phyloP scores from a whole-genome alignment of 202 grass and related monocot genomes.

The Alloteropsis angusta region DNA sequence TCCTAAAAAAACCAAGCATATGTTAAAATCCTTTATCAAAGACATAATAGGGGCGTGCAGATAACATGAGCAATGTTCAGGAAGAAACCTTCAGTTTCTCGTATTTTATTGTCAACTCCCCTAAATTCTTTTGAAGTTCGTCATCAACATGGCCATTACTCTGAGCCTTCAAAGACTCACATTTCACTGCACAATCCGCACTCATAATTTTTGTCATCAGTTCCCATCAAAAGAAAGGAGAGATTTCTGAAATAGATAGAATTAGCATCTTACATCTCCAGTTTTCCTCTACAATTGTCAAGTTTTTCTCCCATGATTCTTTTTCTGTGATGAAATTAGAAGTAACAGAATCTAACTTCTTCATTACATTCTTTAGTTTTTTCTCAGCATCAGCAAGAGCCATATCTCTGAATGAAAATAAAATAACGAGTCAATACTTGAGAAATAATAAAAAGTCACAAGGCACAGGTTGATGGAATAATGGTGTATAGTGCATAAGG shows the following conservation, averaged over 20 bases:
- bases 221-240: neutral
- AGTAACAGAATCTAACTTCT: slow-evolving; percentile 70
- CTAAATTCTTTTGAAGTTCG: slow-evolving; percentile 65
- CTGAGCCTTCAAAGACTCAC: slow-evolving; percentile 56
- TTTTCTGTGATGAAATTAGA: slow-evolving; percentile 66
- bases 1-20: slow-evolving; percentile 50
- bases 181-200: slow-evolving; percentile 62
- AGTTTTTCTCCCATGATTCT: slow-evolving; percentile 73
- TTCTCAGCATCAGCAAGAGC: slow-evolving; percentile 60
- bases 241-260: slow-evolving; percentile 18
- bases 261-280: slow-evolving; percentile 70
- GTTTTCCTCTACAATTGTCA: slow-evolving; percentile 76
- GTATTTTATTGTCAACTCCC: slow-evolving; percentile 59
- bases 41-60: neutral
- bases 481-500: neutral
- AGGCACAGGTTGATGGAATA: slow-evolving; percentile 8
- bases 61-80: slow-evolving; percentile 22
- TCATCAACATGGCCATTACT: slow-evolving; percentile 62
- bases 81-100: slow-evolving; percentile 82
- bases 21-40: slow-evolving; percentile 21
- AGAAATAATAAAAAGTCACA: slow-evolving; percentile 21
- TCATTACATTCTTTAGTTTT: slow-evolving; percentile 50
- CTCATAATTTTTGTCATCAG: slow-evolving; percentile 15
- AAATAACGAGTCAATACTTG: slow-evolving; percentile 21
- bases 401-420: slow-evolving; percentile 55